Percentiles rank a stretch among this genome's conserved stretches.
Conservation (phyloP, 495 filamentous ascomycete genomes). For the Podospora anserina region DNA sequence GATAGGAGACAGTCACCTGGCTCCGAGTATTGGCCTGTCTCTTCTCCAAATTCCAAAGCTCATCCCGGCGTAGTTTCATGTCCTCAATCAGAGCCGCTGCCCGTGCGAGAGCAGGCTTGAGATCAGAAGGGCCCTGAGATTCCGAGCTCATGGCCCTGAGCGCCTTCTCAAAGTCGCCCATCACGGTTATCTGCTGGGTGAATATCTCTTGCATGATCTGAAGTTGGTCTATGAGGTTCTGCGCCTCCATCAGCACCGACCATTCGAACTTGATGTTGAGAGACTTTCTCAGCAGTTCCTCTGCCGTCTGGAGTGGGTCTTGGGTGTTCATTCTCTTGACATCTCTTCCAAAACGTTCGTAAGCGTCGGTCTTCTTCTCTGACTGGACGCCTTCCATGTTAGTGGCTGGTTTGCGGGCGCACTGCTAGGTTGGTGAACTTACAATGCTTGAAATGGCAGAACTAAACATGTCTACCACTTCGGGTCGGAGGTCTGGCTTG, state of each 20-base stretch:
- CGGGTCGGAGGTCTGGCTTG: slow-evolving; percentile 56
- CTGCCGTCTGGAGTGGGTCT: slow-evolving; percentile 32
- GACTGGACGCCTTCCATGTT: slow-evolving; percentile 7
- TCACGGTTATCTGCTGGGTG: slow-evolving; percentile 59
- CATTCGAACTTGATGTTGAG: slow-evolving; percentile 70
- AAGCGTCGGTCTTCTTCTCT: slow-evolving; percentile 30
- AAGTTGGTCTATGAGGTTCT: slow-evolving; percentile 47
- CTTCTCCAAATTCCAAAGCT: slow-evolving; percentile 23
- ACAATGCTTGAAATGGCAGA: slow-evolving; percentile 43
- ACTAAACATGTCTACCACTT: slow-evolving; percentile 71
- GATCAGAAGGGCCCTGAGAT: slow-evolving; percentile 2
- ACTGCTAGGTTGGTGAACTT: slow-evolving; percentile 2
- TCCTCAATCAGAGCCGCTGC: slow-evolving; percentile 21
- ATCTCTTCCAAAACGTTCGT: slow-evolving; percentile 26
- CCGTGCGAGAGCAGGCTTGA: slow-evolving; percentile 18
- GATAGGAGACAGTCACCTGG: neutral
- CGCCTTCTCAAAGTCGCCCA: slow-evolving; percentile 59
- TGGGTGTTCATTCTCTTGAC: slow-evolving; percentile 34
- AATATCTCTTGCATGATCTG: slow-evolving; percentile 67
- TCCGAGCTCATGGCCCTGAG: slow-evolving; percentile 18
- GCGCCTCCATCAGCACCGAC: slow-evolving; percentile 60
- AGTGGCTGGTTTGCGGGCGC: neutral
- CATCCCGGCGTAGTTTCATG: slow-evolving; percentile 27
- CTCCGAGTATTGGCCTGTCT: slow-evolving; percentile 21
- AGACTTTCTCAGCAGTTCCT: slow-evolving; percentile 46